Percentiles rank a stretch among this genome's conserved stretches.
Conservation (phyloP, 2,329 filamentous ascomycete species). For the Ophiostoma tasmaniense region DNA sequence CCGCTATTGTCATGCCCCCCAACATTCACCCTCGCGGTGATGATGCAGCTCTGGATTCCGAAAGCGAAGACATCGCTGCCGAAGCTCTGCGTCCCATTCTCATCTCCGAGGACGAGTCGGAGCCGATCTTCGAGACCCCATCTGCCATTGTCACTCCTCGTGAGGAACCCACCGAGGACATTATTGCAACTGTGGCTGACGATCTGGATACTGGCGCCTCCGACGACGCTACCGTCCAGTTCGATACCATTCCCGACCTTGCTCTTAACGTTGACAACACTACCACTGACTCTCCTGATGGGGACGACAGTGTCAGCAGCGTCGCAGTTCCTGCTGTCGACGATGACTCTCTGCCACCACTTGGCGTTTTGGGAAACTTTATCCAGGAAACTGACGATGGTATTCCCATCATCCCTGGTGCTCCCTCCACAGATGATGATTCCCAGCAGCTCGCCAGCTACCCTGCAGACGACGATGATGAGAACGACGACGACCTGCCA, state of each 20-base stretch:
- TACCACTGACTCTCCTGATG: neutral
- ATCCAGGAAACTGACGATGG: neutral
- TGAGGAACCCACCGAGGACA: neutral
- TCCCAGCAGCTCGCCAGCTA: slow-evolving; percentile 5
- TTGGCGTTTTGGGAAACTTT: neutral
- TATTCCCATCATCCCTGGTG: neutral
- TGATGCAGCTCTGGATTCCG: neutral
- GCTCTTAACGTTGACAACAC: neutral
- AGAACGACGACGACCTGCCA: neutral
- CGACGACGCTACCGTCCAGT: neutral
- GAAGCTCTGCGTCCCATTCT: neutral
- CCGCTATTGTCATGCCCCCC: slow-evolving; percentile 8
- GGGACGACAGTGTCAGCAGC: neutral
- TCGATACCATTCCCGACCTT: neutral
- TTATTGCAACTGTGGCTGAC: neutral
- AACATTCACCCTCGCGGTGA: neutral
- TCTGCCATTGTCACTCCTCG: neutral
- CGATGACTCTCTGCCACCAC: neutral
- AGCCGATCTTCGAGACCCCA: neutral
- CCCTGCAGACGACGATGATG: neutral
- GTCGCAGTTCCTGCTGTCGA: neutral
- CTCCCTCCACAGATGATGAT: neutral
- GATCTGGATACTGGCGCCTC: neutral
- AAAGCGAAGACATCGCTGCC: neutral
- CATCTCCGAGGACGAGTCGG: neutral